Conservation (phyloP, 2,329 filamentous ascomycete species). For the Pseudocercospora pini-densiflorae region DNA sequence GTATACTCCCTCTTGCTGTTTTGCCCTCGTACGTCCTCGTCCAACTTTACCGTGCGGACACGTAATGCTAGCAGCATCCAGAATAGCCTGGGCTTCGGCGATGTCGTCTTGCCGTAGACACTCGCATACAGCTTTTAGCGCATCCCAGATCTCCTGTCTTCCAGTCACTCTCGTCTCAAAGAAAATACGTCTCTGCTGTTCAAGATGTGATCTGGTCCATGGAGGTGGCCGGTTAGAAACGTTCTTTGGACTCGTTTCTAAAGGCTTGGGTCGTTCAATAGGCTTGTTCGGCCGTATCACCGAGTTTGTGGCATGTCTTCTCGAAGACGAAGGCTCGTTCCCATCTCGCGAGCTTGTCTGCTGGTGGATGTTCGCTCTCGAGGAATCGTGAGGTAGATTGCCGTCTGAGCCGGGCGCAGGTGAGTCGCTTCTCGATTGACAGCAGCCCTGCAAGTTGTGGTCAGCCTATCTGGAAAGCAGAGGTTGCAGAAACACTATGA, state of each 20-base stretch:
- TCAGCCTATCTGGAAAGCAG: conserved; percentile 4
- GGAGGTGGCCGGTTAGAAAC: conserved; percentile 35
- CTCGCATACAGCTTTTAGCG: conserved; percentile 69
- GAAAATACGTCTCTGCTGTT: conserved; percentile 76
- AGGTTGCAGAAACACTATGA: not conserved
- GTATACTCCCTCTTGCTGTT: conserved; percentile 42
- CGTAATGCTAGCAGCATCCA: conserved; percentile 71
- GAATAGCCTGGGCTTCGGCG: conserved; percentile 71
- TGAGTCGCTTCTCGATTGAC: conserved; percentile 21
- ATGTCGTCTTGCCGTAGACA: conserved; percentile 62
- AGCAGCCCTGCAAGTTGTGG: conserved; percentile 17
- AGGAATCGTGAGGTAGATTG: conserved; percentile 16
- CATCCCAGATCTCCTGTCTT: conserved; percentile 77
- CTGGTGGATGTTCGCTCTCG: conserved; percentile 10
- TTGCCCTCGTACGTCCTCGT: conserved; percentile 26
- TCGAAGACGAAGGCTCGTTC: conserved; percentile 5
- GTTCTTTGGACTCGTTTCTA: conserved; percentile 27
- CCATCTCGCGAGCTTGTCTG: conserved; percentile 8
- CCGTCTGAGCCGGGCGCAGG: conserved; percentile 3
- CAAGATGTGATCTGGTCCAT: conserved; percentile 73
- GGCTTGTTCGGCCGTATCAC: conserved; percentile 34
- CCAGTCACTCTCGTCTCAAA: conserved; percentile 89
- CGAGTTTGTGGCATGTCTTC: conserved; percentile 9
- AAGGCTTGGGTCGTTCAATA: conserved; percentile 32
- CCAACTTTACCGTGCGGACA: conserved; percentile 47